phyloP scores from a whole-genome alignment of 202 grass and related monocot genomes.

The Carex arenaria region DNA sequence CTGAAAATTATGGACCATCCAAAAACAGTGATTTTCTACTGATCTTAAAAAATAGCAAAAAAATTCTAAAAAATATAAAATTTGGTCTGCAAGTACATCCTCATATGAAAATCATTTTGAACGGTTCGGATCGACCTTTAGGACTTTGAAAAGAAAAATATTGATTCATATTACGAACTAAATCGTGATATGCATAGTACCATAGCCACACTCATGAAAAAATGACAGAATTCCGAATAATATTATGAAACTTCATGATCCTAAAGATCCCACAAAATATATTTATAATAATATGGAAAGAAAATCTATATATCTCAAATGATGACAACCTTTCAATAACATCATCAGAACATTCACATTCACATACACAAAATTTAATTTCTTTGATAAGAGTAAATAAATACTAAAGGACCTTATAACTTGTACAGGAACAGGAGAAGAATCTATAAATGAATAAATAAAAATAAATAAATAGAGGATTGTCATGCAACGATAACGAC shows the following conservation, averaged over 20 bases:
- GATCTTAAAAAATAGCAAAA: no score
- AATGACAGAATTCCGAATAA: not conserved
- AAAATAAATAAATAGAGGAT: not conserved
- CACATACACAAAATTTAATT: not conserved
- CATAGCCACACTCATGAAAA: not conserved
- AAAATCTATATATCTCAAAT: not conserved
- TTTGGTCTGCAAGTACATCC: no score
- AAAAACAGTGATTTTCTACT: no score
- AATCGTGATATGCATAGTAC: no score
- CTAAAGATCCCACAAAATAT: not conserved
- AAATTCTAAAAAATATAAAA: no score
- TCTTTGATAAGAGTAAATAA: not conserved
- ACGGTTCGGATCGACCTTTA: no score
- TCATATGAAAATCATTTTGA: no score
- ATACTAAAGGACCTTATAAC: not conserved
- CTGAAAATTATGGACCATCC: no score
- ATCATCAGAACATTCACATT: not conserved
- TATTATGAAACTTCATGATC: not conserved
- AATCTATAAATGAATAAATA: not conserved
- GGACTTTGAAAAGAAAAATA: no score
- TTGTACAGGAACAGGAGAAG: not conserved
- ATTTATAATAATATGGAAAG: not conserved
- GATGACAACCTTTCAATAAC: not conserved
- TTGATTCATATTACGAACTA: no score
- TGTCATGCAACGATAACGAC: not conserved